Conservation (phyloP, 148 eudicot genomes). For the Suaeda aralocaspica region DNA sequence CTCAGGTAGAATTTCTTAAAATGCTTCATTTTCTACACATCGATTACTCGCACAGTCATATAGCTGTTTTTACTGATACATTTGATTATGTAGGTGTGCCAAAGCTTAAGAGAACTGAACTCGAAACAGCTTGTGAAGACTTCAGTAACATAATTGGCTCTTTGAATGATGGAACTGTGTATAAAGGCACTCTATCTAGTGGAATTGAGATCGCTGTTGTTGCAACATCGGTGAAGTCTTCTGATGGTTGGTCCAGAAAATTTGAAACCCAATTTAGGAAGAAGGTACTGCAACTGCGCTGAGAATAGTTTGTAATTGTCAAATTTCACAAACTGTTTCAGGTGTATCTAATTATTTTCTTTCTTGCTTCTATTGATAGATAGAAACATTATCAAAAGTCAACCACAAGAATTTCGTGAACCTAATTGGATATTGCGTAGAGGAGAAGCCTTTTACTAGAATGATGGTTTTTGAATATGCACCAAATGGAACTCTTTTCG, state of each 20-base stretch:
- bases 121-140: constrained; percentile 80
- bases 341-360: constrained; percentile 7
- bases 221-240: constrained; percentile 49
- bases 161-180: constrained; percentile 54
- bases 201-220: constrained; percentile 90
- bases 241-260: constrained; percentile 58
- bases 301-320: neutral
- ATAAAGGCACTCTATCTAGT: constrained; percentile 85
- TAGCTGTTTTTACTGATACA: neutral
- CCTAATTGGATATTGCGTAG: constrained; percentile 87
- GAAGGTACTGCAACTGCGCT: constrained; percentile 42
- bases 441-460: constrained; percentile 82
- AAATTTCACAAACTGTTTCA: constrained; percentile 1
- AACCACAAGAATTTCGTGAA: constrained; percentile 97
- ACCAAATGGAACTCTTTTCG: constrained; percentile 92
- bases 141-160: constrained; percentile 81
- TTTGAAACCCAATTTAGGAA: constrained; percentile 62
- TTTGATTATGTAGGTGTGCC: constrained; percentile 61
- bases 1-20: constrained; percentile 40
- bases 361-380: constrained; percentile 37
- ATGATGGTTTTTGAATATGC: constrained; percentile 99
- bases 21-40: neutral
- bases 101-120: constrained; percentile 71
- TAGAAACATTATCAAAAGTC: constrained; percentile 70
- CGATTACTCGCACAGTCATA: neutral